These are phyloP conservation scores for Omphalotus guepiniiformis DNA, from an alignment of 768 basidiomycete species.

Conservation along the genomic window DNA sequence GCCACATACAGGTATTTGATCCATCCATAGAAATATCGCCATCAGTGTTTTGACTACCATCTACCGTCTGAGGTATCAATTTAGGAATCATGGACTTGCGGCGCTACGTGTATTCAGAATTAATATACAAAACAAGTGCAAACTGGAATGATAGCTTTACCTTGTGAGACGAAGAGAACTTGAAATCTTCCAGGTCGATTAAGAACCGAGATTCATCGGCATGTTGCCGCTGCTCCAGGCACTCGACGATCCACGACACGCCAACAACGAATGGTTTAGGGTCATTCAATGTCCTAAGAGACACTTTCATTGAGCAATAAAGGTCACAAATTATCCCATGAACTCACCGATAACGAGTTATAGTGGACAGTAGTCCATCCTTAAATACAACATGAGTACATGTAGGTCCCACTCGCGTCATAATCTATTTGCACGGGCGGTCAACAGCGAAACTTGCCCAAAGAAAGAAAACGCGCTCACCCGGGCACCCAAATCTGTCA, in stretches of 20 bases:
- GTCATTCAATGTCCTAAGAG: slow-evolving; percentile 53
- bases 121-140: slow-evolving; percentile 4
- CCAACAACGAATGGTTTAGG: slow-evolving; percentile 73
- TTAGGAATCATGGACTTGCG: slow-evolving; percentile 74
- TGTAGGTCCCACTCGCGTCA: slow-evolving; percentile 61
- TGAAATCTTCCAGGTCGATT: slow-evolving; percentile 57
- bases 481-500: slow-evolving; percentile 74
- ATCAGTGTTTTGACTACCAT: slow-evolving; percentile 23
- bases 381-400: slow-evolving; percentile 88
- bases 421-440: slow-evolving; percentile 35
- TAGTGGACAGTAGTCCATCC: slow-evolving; percentile 71
- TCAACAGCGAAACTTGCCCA: neutral
- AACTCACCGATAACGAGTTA: slow-evolving; percentile 64
- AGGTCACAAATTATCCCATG: neutral
- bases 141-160: slow-evolving; percentile 27
- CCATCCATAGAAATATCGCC: slow-evolving; percentile 41
- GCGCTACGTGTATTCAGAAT: slow-evolving; percentile 36
- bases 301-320: neutral
- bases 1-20: slow-evolving; percentile 38
- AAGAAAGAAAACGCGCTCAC: slow-evolving; percentile 36
- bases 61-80: slow-evolving; percentile 32
- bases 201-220: slow-evolving; percentile 65
- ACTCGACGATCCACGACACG: slow-evolving; percentile 88
- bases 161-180: slow-evolving; percentile 61
- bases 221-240: slow-evolving; percentile 59